Evolutionary conservation across 345 rosid genomes (phyloP), one percentile per base, ranked within the genome.

Genomic region (Excoecaria agallocha): DNA sequence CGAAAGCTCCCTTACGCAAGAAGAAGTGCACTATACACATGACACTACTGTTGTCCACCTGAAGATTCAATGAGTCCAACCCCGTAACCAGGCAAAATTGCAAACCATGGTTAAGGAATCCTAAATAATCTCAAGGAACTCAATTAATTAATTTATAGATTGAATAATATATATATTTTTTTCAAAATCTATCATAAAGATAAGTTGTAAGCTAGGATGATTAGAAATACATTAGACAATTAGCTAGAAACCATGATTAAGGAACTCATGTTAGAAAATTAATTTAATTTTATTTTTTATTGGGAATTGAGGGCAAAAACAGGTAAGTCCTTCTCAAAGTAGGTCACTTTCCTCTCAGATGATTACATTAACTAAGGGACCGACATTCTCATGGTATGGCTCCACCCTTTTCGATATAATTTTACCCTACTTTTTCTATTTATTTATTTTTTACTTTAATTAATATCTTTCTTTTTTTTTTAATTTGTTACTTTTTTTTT

Each of bases 371-470:
- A 67, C 81, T 15, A 19, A 75, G 80, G 82, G 74, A 70, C 87
- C 85, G 82, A 79, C 86, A 84, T 84, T 81, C 87, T 77, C 82
- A 80, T 82, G 86, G 80, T 71, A 73, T 78, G 77, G 74, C 80
- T 78, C 76, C 77, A 72, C 81, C 77, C 68, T 67, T 79, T 77
- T 73, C 67, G 19, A 75, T 22, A 75, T 52, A 49, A 72, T 69
- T 73, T 73, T 59, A 64, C 55, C 56, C 51, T 49, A 56, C 61
- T 48, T 76, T 68, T 49, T 25, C 76, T 70, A 64, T 75, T 69
- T 43, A 35, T 46, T 17, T n/a, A n/a, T n/a, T 5, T 39, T 63
- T 10, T 25, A 52, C 12, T 68, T 35, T 46, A 30, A 30, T 5
- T 30, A 30, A 30, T 30, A 30, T 30, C 30, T 30, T 62, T 35